Conservation (phyloP, 2,329 filamentous ascomycete species). For the Sarocladiaceae sp. region DNA sequence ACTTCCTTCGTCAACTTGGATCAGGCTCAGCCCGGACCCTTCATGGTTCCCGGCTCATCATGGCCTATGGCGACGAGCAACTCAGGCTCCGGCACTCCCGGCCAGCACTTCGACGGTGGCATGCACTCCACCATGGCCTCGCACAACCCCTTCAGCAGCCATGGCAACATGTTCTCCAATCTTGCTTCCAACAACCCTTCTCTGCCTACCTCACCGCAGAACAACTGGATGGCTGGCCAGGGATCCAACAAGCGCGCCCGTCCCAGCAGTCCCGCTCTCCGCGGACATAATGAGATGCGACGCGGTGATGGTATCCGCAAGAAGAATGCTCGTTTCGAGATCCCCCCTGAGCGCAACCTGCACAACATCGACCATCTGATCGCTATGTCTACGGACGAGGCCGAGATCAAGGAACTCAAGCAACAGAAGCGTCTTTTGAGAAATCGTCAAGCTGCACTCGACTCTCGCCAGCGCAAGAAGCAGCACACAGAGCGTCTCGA, state of each 20-base stretch:
- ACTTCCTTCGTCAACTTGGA: constrained; percentile 64
- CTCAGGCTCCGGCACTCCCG: constrained; percentile 50
- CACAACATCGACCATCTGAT: constrained; percentile 94
- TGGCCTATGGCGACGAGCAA: constrained; percentile 44
- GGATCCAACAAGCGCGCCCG: constrained; percentile 51
- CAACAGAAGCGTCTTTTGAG: constrained; percentile 92
- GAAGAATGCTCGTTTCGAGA: constrained; percentile 98
- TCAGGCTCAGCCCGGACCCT: constrained; percentile 37
- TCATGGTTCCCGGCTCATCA: constrained; percentile 22
- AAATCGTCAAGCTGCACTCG: constrained; percentile 93
- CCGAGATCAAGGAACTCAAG: constrained; percentile 96
- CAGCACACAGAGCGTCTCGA: constrained; percentile 94
- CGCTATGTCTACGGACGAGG: constrained; percentile 77
- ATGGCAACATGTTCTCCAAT: constrained; percentile 47
- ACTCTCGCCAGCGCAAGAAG: constrained; percentile 97
- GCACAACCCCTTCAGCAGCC: constrained; percentile 50
- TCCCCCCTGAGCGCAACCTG: constrained; percentile 86
- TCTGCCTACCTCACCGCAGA: constrained; percentile 50
- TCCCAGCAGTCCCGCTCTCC: constrained; percentile 61
- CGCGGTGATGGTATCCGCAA: constrained; percentile 89
- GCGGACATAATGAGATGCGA: constrained; percentile 69
- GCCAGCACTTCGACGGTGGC: constrained; percentile 50
- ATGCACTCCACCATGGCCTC: constrained; percentile 49
- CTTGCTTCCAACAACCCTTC: constrained; percentile 40
- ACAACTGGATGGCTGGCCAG: constrained; percentile 44